Percentiles rank a stretch among this genome's conserved stretches.
Evolutionary conservation across 2,329 filamentous ascomycete genomes (phyloP).

Genomic region (Colletotrichum sp.): DNA sequence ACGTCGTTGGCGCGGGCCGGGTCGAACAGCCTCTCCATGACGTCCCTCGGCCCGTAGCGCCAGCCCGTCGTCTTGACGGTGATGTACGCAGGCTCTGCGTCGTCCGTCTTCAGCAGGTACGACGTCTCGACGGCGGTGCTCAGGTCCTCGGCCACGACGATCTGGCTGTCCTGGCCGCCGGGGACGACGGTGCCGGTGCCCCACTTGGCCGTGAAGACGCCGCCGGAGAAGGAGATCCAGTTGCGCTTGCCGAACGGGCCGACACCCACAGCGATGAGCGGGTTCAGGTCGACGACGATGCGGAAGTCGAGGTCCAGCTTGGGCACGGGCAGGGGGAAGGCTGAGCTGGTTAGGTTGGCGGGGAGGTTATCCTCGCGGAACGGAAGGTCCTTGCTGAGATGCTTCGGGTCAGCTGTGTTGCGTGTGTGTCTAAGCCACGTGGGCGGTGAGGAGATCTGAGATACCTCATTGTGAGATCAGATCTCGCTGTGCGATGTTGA

Average conservation of each 20-base stretch:
- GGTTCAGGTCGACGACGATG: conserved; percentile 50
- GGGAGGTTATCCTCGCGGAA: conserved; percentile 12
- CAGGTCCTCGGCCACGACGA: conserved; percentile 31
- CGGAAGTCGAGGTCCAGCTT: conserved; percentile 55
- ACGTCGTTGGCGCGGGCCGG: conserved; percentile 41
- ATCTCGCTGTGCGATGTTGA: not conserved
- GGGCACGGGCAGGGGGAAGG: conserved; percentile 48
- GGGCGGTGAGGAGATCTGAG: not conserved
- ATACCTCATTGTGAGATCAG: conserved; percentile 3
- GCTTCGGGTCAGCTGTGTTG: not conserved
- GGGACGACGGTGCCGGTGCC: conserved; percentile 50
- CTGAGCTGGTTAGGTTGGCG: conserved; percentile 45
- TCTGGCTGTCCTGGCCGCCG: conserved; percentile 39
- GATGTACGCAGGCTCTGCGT: conserved; percentile 45
- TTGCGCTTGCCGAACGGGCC: conserved; percentile 47
- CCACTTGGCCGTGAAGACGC: conserved; percentile 53
- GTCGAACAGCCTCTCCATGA: conserved; percentile 44
- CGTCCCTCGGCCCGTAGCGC: conserved; percentile 49
- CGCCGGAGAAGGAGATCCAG: conserved; percentile 53
- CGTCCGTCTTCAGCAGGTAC: conserved; percentile 53
- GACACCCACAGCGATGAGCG: conserved; percentile 46
- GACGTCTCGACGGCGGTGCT: conserved; percentile 46
- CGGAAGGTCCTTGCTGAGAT: not conserved
- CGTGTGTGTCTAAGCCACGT: not conserved
- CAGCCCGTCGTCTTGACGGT: conserved; percentile 45